phyloP scores from a whole-genome alignment of 106 monocot species.

The Allium fistulosum region DNA sequence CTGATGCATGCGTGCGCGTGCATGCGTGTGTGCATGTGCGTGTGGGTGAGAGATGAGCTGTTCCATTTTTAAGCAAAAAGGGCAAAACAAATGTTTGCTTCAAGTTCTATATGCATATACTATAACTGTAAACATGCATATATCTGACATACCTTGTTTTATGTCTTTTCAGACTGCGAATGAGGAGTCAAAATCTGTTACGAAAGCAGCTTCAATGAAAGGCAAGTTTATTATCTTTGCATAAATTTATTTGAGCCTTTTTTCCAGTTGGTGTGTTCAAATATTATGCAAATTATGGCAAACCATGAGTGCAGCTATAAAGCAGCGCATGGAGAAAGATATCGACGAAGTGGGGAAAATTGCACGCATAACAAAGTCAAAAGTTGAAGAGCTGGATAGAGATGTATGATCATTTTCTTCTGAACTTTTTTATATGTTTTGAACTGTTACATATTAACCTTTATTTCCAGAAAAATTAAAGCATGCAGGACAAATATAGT shows the following conservation, averaged over 20 bases:
- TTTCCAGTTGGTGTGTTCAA: background rate
- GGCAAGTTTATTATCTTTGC: constrained; percentile 22
- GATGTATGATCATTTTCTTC: constrained; percentile 33
- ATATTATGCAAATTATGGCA: background rate
- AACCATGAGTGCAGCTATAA: constrained; percentile 48
- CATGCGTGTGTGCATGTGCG: too few species aligned
- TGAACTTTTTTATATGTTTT: too few species aligned
- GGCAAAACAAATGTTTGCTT: too few species aligned
- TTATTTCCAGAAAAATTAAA: too few species aligned
- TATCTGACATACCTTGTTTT: too few species aligned
- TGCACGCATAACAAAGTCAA: constrained; percentile 61
- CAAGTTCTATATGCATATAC: too few species aligned
- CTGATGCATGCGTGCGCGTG: too few species aligned
- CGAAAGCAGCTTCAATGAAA: constrained; percentile 77
- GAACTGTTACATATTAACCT: too few species aligned
- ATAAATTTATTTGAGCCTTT: background rate
- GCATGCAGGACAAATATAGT: too few species aligned
- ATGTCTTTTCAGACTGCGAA: constrained; percentile 39
- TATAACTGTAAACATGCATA: too few species aligned
- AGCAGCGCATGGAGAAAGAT: constrained; percentile 80
- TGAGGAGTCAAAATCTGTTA: constrained; percentile 67
- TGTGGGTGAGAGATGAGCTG: too few species aligned
- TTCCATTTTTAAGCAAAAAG: too few species aligned
- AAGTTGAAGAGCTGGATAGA: constrained; percentile 82
- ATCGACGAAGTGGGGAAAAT: constrained; percentile 89